Evolutionary conservation across 1,139 yeast species (phyloP), one percentile per base, ranked within the genome.

Genomic region (Candida smagusa): DNA sequence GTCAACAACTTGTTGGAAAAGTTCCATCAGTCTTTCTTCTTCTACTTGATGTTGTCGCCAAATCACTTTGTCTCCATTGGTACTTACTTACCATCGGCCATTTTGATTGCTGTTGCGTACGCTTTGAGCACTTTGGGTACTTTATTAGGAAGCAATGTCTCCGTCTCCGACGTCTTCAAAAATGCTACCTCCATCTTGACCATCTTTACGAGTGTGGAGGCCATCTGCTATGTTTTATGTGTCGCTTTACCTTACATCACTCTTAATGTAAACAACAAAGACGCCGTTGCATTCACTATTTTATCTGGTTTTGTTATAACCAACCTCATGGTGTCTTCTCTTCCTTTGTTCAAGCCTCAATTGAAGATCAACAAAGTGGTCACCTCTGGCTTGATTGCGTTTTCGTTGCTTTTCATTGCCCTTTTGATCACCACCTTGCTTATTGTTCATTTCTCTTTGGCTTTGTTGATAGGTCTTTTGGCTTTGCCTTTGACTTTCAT

Each of bases 1-100:
- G 87, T 94, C 31, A 94, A 94, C 63, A 94, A 94, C 58, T 70
- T 94, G 49, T 68, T 92, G 40, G 99, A 94, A 59, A 95, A 90
- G 58, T 92, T 92, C 60, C 99, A 94, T 59, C 98, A 94, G 59
- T 88, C 97, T 1, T 94, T 89, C 58, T 94, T 94, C 69, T 94
- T 90, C 56, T 94, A 90, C 63, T 72, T 92, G 51, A 63, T 94
- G 63, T 63, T 94, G 41, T 77, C 90, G 0, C 94, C 97, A 9
- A 68, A 73, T 42, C 63, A 75, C 43, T 94, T 94, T 64, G 95
- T 92, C 11, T 87, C 96, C 3, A 90, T 94, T 49, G 97, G 96
- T 2, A 88, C 95, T 12, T 94, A 90, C 54, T 68, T 94, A 37
- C 98, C 97, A 1, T 72, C 94, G 2, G 96, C 95, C 0, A 81